phyloP scores from a whole-genome alignment of 164 flowering plant genomes.

The Kingdonia uniflora region DNA sequence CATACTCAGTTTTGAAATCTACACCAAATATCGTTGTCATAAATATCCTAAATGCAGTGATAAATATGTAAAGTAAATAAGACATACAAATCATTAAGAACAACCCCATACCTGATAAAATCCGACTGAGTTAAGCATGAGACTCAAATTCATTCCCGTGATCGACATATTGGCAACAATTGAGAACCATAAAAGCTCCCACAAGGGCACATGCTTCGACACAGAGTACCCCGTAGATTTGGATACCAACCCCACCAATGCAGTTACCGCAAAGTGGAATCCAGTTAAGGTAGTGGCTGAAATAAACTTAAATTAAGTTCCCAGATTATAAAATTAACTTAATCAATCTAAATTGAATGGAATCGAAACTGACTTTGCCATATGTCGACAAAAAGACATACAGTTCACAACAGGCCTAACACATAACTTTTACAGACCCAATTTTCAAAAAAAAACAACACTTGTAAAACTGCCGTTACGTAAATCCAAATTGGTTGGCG shows the following conservation, averaged over 20 bases:
- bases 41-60: no score
- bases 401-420: no score
- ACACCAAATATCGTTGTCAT: constrained; percentile 8
- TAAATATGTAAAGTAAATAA: no score
- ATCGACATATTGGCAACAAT: constrained; percentile 81
- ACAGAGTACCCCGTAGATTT: constrained; percentile 74
- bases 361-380: no score
- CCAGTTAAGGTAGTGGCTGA: constrained; percentile 84
- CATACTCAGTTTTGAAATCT: constrained; percentile 89
- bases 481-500: no score
- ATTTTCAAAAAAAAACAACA: no score
- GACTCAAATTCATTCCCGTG: constrained; percentile 80
- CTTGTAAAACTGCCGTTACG: no score
- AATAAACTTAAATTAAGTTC: neutral
- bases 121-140: constrained; percentile 61
- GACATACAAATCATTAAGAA: no score
- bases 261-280: constrained; percentile 85
- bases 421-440: no score
- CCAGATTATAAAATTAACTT: no score
- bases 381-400: no score
- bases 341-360: no score
- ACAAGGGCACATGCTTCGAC: constrained; percentile 77
- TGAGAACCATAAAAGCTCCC: constrained; percentile 98
- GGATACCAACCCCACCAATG: constrained; percentile 72
- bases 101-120: constrained; percentile 42